Percentiles rank a stretch among this genome's conserved stretches.
Evolutionary conservation across 257 asterid genomes (phyloP).

Genomic region (Solanum rostratum): DNA sequence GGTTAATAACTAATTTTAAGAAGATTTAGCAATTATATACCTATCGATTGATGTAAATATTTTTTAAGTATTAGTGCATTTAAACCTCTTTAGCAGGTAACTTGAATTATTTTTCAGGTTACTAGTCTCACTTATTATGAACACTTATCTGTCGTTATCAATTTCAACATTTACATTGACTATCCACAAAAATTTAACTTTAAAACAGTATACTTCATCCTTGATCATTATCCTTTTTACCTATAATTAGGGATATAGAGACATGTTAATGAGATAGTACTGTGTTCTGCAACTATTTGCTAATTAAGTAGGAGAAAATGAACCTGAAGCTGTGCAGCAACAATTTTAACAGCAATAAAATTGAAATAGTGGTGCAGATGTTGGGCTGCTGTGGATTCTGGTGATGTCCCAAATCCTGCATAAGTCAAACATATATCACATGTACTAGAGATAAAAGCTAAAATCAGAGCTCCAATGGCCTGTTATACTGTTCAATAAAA

Average conservation of each 20-base stretch:
- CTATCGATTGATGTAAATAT: background rate
- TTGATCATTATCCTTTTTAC: background rate
- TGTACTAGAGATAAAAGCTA: background rate
- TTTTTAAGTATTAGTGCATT: background rate
- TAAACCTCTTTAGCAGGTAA: background rate
- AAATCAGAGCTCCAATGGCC: background rate
- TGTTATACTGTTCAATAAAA: background rate
- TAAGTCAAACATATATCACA: background rate
- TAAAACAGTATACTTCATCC: background rate
- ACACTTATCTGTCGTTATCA: background rate
- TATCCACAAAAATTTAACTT: background rate
- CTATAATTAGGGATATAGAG: background rate
- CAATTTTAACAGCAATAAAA: conserved; percentile 58
- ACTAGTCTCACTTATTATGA: background rate
- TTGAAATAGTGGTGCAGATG: conserved; percentile 84
- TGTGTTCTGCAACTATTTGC: background rate
- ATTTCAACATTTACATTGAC: background rate
- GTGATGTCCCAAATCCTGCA: conserved; percentile 83
- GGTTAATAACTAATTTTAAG: background rate
- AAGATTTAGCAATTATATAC: background rate
- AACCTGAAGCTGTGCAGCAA: conserved; percentile 73
- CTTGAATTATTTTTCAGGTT: background rate
- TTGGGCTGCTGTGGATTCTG: conserved; percentile 71
- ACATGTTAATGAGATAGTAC: background rate
- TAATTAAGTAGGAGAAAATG: background rate